Evolutionary conservation across 2,329 filamentous ascomycete genomes (phyloP).

Genomic region (Lachnellula occidentalis): DNA sequence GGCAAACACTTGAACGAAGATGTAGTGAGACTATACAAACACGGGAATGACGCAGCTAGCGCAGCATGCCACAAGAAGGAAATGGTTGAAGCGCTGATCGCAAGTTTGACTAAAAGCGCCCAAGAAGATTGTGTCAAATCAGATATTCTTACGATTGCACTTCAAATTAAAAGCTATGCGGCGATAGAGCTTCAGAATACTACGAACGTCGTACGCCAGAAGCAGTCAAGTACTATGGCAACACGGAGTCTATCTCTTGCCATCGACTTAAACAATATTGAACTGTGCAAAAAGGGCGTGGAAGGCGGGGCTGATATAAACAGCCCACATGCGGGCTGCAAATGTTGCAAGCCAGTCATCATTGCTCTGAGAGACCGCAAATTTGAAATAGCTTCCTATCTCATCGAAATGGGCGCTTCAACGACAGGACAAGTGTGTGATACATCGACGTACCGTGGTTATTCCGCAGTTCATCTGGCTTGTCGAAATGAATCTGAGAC

Average conservation of each 20-base stretch:
- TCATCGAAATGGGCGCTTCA: neutral
- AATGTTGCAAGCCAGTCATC: neutral
- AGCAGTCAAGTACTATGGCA: neutral
- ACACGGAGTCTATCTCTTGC: neutral
- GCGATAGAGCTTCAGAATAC: neutral
- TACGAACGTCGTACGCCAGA: neutral
- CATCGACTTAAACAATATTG: neutral
- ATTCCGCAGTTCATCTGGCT: neutral
- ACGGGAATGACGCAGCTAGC: neutral
- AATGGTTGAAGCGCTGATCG: neutral
- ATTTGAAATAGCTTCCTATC: neutral
- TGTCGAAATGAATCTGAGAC: neutral
- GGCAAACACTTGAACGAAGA: too few relatives aligned
- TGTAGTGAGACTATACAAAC: neutral
- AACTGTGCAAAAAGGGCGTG: neutral
- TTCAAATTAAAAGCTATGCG: neutral
- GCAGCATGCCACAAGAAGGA: neutral
- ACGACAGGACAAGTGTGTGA: neutral
- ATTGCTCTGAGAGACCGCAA: neutral
- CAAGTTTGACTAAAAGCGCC: neutral
- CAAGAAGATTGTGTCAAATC: neutral
- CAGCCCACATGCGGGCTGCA: neutral
- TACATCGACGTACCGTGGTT: neutral
- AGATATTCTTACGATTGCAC: fast-evolving
- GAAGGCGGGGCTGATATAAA: neutral